A percentile compares a stretch with the other conserved stretches of the same genome.
Conservation (phyloP, 768 basidiomycete genomes). For the Pisolithus sp. region DNA sequence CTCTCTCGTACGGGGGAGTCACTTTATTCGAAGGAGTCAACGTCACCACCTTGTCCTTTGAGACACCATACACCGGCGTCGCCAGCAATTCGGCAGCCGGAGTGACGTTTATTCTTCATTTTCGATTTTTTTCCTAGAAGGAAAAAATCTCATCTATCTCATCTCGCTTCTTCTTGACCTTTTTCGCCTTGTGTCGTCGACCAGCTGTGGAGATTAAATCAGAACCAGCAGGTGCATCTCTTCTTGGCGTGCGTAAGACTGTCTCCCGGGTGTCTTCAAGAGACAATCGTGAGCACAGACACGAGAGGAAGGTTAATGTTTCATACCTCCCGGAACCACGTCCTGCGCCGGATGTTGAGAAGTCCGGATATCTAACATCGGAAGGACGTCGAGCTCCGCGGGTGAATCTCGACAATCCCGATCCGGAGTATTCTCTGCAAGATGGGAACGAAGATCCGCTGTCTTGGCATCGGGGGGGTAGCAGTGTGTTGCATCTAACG, state of each 20-base stretch:
- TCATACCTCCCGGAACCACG: background rate
- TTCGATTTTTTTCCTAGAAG: slow-evolving; percentile 13
- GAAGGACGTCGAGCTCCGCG: background rate
- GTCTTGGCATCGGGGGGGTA: background rate
- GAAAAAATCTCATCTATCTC: slow-evolving; percentile 72
- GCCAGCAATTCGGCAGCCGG: too few relatives aligned
- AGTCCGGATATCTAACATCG: background rate
- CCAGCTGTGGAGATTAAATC: background rate
- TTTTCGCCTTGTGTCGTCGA: slow-evolving; percentile 16
- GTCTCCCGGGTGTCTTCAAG: background rate
- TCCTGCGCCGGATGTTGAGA: background rate
- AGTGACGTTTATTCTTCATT: too few relatives aligned
- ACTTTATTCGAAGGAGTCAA: too few relatives aligned
- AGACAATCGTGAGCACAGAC: background rate
- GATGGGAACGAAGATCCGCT: background rate
- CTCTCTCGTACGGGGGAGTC: too few relatives aligned
- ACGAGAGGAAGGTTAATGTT: too few relatives aligned
- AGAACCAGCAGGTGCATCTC: background rate
- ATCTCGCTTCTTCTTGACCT: slow-evolving; percentile 39
- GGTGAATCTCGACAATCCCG: background rate
- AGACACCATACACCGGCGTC: too few relatives aligned
- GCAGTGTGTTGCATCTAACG: background rate
- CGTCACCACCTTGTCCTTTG: too few relatives aligned
- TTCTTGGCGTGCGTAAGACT: background rate
- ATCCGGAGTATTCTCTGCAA: background rate